These are phyloP conservation scores for Pholiota adiposa DNA, from an alignment of 1,284 basidiomycete genomes.

Conservation along the genomic window DNA sequence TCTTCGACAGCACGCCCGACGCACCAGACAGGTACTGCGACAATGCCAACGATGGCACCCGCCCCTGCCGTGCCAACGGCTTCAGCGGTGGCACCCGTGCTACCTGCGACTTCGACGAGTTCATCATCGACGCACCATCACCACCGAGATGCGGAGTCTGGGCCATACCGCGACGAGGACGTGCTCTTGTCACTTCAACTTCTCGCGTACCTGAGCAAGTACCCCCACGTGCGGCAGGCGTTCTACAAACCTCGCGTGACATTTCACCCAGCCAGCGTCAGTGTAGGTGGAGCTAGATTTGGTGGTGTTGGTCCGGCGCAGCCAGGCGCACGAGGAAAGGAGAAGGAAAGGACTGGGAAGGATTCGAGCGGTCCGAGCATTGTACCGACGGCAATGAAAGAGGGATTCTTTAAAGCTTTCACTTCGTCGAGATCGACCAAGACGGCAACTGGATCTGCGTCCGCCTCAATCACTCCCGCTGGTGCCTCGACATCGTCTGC, in stretches of 20 bases:
- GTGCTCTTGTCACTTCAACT: slow-evolving; percentile 92
- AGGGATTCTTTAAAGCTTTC: slow-evolving; percentile 27
- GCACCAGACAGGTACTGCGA: not conserved
- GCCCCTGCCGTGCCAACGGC: slow-evolving; percentile 2
- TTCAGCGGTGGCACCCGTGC: not conserved
- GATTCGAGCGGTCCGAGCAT: slow-evolving; percentile 39
- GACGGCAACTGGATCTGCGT: slow-evolving; percentile 7
- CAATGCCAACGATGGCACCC: slow-evolving; percentile 1
- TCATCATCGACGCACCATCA: slow-evolving; percentile 11
- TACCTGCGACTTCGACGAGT: slow-evolving; percentile 11
- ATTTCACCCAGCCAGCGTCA: slow-evolving; percentile 72
- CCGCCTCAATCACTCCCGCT: slow-evolving; percentile 2
- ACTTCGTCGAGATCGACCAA: slow-evolving; percentile 15
- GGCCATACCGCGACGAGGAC: slow-evolving; percentile 92
- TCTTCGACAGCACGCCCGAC: not conserved
- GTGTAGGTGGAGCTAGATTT: slow-evolving; percentile 36
- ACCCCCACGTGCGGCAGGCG: slow-evolving; percentile 95
- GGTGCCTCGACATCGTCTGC: slow-evolving; percentile 12
- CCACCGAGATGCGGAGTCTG: slow-evolving; percentile 40
- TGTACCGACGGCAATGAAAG: slow-evolving; percentile 32
- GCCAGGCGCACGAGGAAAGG: slow-evolving; percentile 40
- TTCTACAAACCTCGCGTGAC: slow-evolving; percentile 86
- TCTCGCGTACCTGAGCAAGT: slow-evolving; percentile 96
- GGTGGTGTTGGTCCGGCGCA: slow-evolving; percentile 15
- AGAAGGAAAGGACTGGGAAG: slow-evolving; percentile 30